Conservation (phyloP, 176 grass and related monocot genomes). For the Hyparrhenia diplandra region DNA sequence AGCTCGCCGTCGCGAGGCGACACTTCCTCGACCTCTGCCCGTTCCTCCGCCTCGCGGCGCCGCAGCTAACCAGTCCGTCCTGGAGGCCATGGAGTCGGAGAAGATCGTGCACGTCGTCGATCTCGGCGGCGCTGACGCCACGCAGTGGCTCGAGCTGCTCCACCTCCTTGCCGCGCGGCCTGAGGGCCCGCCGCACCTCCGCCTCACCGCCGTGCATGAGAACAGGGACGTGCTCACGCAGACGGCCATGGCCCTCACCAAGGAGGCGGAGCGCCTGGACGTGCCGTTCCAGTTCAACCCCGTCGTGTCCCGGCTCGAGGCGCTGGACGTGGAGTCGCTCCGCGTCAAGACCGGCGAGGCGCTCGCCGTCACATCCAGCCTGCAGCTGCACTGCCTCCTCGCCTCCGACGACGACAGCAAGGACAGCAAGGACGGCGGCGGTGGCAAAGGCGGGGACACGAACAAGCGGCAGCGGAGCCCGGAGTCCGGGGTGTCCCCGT, state of each 20-base stretch:
- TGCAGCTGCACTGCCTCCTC: constrained; percentile 71
- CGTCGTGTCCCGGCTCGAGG: constrained; percentile 44
- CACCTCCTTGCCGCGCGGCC: constrained; percentile 59
- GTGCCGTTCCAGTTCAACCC: constrained; percentile 91
- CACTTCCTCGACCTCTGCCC: constrained; percentile 90
- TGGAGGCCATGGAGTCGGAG: constrained; percentile 90
- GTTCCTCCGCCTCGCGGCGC: constrained; percentile 70
- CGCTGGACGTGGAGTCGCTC: constrained; percentile 64
- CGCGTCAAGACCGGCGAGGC: constrained; percentile 91
- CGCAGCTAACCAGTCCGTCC: constrained; percentile 64
- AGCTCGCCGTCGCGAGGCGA: constrained; percentile 35
- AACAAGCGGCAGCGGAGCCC: constrained; percentile 18
- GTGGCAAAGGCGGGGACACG: too few relatives aligned
- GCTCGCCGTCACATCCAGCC: constrained; percentile 65
- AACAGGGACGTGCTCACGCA: constrained; percentile 48
- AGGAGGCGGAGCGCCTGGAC: constrained; percentile 84
- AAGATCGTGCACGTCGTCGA: constrained; percentile 86
- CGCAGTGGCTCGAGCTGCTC: constrained; percentile 74
- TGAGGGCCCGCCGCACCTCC: constrained; percentile 82
- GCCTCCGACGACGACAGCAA: constrained; percentile 37
- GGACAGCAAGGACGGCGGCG: too few relatives aligned
- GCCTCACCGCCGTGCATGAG: constrained; percentile 67
- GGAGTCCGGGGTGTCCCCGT: constrained; percentile 27
- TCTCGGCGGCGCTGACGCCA: constrained; percentile 63
- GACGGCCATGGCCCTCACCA: constrained; percentile 54